These are phyloP conservation scores for Vigna reflexopilosa DNA, from an alignment of 306 rosid species.

Conservation along the genomic window DNA sequence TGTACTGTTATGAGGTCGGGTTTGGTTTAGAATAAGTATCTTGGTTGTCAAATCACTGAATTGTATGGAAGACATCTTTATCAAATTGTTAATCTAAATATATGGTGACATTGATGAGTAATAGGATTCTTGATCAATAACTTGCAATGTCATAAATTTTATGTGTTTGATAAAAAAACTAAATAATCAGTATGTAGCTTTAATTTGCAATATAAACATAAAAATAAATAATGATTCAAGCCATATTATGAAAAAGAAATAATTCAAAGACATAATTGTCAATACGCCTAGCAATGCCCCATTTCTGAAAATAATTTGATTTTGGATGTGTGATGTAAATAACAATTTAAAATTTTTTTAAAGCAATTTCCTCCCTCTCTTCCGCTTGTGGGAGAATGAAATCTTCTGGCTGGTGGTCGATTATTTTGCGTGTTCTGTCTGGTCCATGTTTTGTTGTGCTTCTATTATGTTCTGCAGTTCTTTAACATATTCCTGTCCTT, in stretches of 20 bases:
- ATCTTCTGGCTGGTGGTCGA: background rate
- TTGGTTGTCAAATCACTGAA: background rate
- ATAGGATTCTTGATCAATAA: background rate
- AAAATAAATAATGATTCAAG: no score
- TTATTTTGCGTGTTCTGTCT: background rate
- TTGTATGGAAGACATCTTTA: background rate
- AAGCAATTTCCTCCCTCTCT: background rate
- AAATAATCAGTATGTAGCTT: background rate
- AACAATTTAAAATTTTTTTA: no score
- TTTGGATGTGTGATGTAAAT: no score
- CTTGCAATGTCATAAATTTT: background rate
- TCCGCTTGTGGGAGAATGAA: background rate
- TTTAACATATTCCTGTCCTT: conserved; percentile 3
- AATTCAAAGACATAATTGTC: no score
- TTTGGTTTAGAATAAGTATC: background rate
- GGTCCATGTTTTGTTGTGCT: background rate
- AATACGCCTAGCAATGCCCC: no score
- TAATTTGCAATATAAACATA: no score
- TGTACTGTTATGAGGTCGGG: background rate
- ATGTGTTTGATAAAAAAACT: background rate
- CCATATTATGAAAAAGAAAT: no score
- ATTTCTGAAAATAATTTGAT: no score
- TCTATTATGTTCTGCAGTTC: conserved; percentile 13
- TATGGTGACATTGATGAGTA: background rate
- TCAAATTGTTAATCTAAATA: background rate